Conservation (phyloP, 129 eudicot species). For the Apium graveolens region DNA sequence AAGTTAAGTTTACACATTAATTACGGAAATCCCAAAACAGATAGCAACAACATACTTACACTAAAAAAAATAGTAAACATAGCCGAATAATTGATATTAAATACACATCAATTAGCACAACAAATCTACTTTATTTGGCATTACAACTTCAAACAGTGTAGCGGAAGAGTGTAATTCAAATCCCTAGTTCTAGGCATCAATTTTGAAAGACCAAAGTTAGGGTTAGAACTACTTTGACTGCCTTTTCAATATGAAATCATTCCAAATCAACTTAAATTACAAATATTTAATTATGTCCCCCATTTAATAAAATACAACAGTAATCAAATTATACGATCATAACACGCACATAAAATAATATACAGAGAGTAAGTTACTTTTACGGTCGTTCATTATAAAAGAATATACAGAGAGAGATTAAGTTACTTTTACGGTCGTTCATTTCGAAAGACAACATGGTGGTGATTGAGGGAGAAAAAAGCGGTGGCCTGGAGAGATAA, state of each 20-base stretch:
- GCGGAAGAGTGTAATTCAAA: too few relatives aligned
- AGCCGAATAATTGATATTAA: neutral
- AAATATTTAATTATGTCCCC: too few relatives aligned
- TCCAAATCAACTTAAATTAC: too few relatives aligned
- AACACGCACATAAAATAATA: neutral
- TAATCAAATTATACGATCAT: neutral
- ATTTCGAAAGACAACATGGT: constrained; percentile 32
- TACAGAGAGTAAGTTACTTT: constrained; percentile 23
- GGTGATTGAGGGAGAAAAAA: neutral
- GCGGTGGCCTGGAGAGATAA: neutral
- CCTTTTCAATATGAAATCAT: too few relatives aligned
- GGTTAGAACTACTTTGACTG: too few relatives aligned
- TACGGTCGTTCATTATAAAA: constrained; percentile 40
- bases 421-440: constrained; percentile 52
- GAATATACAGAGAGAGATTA: neutral
- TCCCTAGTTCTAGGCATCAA: neutral
- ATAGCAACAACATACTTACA: neutral
- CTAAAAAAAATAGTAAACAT: neutral
- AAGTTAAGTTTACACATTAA: too few relatives aligned
- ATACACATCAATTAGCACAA: neutral
- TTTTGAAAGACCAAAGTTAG: too few relatives aligned
- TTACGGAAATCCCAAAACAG: too few relatives aligned
- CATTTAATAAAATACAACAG: neutral
- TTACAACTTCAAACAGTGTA: neutral
- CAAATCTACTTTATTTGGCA: neutral